A percentile compares a stretch with the other conserved stretches of the same genome.
phyloP scores from a whole-genome alignment of 164 flowering plant species.

The Houttuynia cordata region DNA sequence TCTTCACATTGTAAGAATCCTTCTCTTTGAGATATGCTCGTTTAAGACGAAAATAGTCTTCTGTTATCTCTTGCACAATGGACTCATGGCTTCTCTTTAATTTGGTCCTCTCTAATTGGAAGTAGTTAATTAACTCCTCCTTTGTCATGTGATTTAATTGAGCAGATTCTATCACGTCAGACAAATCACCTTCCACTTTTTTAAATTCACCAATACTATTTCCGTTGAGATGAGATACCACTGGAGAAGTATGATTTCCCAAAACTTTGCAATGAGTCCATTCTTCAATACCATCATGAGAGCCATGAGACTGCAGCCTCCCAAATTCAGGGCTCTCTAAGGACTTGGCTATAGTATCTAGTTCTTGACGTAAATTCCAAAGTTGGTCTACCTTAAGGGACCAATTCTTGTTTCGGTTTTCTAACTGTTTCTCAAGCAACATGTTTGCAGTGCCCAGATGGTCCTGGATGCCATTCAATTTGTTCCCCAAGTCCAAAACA shows the following conservation, averaged over 20 bases:
- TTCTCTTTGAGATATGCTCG: slow-evolving; percentile 50
- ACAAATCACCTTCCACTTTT: slow-evolving; percentile 6
- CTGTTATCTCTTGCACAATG: slow-evolving; percentile 40
- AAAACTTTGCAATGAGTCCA: slow-evolving; percentile 3
- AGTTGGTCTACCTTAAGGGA: not conserved
- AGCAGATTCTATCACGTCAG: slow-evolving; percentile 35
- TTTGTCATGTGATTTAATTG: slow-evolving; percentile 38
- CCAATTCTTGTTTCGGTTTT: slow-evolving; percentile 5
- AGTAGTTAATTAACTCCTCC: slow-evolving; percentile 40
- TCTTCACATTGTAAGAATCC: slow-evolving; percentile 30
- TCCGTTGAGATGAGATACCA: not conserved
- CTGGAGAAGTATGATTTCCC: slow-evolving; percentile 1
- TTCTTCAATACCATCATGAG: not conserved
- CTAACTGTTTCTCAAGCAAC: slow-evolving; percentile 28
- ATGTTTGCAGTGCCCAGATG: slow-evolving; percentile 18
- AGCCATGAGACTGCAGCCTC: slow-evolving; percentile 1
- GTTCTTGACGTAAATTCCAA: not conserved
- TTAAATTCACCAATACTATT: not conserved
- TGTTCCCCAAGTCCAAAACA: not conserved
- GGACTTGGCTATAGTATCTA: slow-evolving; percentile 1
- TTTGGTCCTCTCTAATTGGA: slow-evolving; percentile 42
- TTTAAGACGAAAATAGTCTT: slow-evolving; percentile 40
- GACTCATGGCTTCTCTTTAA: slow-evolving; percentile 72
- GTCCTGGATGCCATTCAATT: slow-evolving; percentile 16
- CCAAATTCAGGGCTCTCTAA: not conserved